Percentiles rank a stretch among this genome's conserved stretches.
Evolutionary conservation across 805 yeast genomes (phyloP).

Genomic region (Candida sanyiensis): DNA sequence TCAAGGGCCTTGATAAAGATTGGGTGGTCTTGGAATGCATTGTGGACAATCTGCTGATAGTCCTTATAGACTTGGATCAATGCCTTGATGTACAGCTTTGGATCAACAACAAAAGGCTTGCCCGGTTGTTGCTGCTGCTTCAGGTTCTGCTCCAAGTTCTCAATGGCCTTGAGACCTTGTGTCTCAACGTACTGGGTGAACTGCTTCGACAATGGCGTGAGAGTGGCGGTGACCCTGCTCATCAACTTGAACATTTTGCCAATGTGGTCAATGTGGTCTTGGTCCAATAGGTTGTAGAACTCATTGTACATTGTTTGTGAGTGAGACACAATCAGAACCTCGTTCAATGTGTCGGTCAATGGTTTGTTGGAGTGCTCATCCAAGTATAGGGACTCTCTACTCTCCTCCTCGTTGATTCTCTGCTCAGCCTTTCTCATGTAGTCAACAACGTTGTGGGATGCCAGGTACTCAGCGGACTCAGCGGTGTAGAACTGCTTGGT

Average conservation of each 20-base stretch:
- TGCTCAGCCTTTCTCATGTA: conserved; percentile 83
- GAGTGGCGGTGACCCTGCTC: conserved; percentile 70
- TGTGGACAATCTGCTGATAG: conserved; percentile 57
- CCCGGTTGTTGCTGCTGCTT: conserved; percentile 17
- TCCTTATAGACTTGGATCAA: conserved; percentile 64
- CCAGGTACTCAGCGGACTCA: conserved; percentile 64
- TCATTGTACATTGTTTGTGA: conserved; percentile 71
- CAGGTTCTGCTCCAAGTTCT: conserved; percentile 41
- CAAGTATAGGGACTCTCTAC: conserved; percentile 69
- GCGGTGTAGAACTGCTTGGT: conserved; percentile 60
- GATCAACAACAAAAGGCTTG: conserved; percentile 42
- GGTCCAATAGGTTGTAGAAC: conserved; percentile 68
- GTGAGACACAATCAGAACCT: conserved; percentile 72
- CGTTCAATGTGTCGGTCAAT: conserved; percentile 69
- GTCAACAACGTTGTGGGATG: conserved; percentile 77
- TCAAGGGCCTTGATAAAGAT: conserved; percentile 84
- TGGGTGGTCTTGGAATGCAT: conserved; percentile 67
- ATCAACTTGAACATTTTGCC: conserved; percentile 71
- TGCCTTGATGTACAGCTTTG: conserved; percentile 75
- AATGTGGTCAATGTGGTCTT: conserved; percentile 65
- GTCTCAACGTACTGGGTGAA: conserved; percentile 68
- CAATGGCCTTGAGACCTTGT: conserved; percentile 57
- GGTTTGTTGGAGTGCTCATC: conserved; percentile 81
- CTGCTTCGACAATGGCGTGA: conserved; percentile 68
- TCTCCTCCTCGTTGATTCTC: conserved; percentile 77